Evolutionary conservation across 2,329 filamentous ascomycete genomes (phyloP), one percentile per base, ranked within the genome.

Genomic region (Nemania abortiva): DNA sequence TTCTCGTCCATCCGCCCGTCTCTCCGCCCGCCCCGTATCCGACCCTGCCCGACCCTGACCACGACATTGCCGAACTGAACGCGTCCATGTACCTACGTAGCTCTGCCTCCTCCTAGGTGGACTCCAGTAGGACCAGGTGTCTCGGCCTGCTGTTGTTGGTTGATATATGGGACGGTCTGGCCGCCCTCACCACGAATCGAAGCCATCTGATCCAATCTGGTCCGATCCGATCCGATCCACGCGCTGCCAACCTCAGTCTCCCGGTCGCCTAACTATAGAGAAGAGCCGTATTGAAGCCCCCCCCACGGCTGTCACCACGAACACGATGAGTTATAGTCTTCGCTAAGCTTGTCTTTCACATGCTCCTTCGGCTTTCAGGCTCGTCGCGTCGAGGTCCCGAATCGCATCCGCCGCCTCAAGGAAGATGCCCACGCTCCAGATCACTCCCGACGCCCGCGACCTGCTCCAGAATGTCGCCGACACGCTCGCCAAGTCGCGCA

Each of bases 391-490:
- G 53, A 63, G 60, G 56, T 56, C 59, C 42, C 47, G 11, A 24
- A 24, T 31, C n/a, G 20, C 20, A 15, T 72, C 63, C 53, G 53
- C 47, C 50, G 37, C 34, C 22, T 53, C 42, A 31, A 39, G 13
- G 52, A 84, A 76, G 50, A 90, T 90, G 88, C 88, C 88, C 55
- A 90, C 86, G 27, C 80, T 83, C 63, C 88, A 88, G 71, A 85
- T 90, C 65, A 82, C 82, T 49, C 83, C 86, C 10, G 81, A 81
- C 49, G 84, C 87, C 69, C 81, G 83, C 72, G 82, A 85, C 70
- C 81, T 84, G 60, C 83, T 93, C n/a, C 89, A 91, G 74, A 81
- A 87, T 37, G 88, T 93, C 72, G 90, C 91, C 74, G 87, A 92
- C 75, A 80, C 84, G 3, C 81, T 93, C 53, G 85, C 86, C 71